Evolutionary conservation across 192 early-diverging fungal genomes (phyloP), one percentile per base, ranked within the genome.

Genomic region (Backusella sp.): DNA sequence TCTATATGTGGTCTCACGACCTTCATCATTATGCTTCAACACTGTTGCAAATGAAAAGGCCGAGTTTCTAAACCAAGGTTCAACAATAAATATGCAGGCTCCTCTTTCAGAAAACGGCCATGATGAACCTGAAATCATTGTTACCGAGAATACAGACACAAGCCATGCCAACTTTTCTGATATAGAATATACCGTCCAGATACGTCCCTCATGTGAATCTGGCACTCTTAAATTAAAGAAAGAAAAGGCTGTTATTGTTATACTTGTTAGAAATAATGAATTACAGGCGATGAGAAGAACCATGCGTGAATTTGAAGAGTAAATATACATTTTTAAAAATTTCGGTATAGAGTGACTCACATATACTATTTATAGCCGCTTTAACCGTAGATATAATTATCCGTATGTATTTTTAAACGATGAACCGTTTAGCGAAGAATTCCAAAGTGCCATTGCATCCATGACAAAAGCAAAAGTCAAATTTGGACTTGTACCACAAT

Each of bases 331-430:
- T 21, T 56, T 56, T 52, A 28, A 28, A 7, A 21, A 21, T 56
- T 56, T 56, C 52, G 52, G 52, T 23, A 21, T n/a, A n/a, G 21
- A 56, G 4, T 56, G 19, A 56, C 52, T 56, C 7, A 56, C 52
- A 8, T 17, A 44, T 17, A 44, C 14, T 56, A 26, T 35, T 15
- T 53, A 23, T 66, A 84, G 85, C 74, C 84, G 94, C 21, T 95
- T 95, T 82, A 96, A 96, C 77, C 52, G 77, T 35, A 86, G 86
- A 52, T 93, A 88, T 83, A 84, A 91, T 76, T 96, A 96, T 79
- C 94, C 94, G 0, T 96, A 93, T 81, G 90, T 96, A 66, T 95
- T 95, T 75, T 82, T 96, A 52, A 96, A 96, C 83, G 91, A 96
- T 34, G 86, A 84, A 52, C 84, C 86, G 0, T 96, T 96, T 75